These are phyloP conservation scores for Viola pubescens DNA, from an alignment of 441 rosid genomes.

Conservation along the genomic window DNA sequence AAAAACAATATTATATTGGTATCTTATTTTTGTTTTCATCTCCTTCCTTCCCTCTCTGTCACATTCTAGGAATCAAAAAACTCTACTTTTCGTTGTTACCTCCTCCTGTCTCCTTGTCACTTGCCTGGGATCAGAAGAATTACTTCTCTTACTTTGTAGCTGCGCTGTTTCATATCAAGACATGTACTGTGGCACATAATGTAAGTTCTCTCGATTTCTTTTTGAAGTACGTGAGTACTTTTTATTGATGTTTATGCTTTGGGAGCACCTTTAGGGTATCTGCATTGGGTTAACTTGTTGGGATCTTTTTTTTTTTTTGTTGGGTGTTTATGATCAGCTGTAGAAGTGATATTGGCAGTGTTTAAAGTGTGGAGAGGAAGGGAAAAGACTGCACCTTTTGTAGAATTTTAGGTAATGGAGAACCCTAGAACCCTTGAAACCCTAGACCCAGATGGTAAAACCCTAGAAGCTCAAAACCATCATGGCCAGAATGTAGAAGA, in stretches of 20 bases:
- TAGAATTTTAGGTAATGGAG: slow-evolving; percentile 24
- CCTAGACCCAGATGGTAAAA: slow-evolving; percentile 31
- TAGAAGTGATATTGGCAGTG: slow-evolving; percentile 9
- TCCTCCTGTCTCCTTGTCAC: too few relatives aligned
- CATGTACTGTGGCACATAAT: background rate
- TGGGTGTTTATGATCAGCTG: slow-evolving; percentile 19
- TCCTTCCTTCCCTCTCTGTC: too few relatives aligned
- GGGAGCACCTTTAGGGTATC: background rate
- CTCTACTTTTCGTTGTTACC: too few relatives aligned
- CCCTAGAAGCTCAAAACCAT: slow-evolving; percentile 29
- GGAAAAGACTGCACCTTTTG: slow-evolving; percentile 4
- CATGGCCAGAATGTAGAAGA: slow-evolving; percentile 4
- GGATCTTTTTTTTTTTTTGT: background rate
- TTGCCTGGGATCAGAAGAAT: too few relatives aligned
- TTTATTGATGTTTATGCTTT: background rate
- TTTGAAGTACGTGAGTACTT: background rate
- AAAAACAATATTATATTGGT: too few relatives aligned
- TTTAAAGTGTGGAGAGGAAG: background rate
- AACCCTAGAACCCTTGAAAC: slow-evolving; percentile 30
- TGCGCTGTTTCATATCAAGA: background rate
- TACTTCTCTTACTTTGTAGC: too few relatives aligned
- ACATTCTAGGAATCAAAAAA: too few relatives aligned
- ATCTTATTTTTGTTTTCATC: too few relatives aligned
- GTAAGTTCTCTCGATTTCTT: background rate
- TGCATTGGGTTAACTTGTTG: background rate